These are phyloP conservation scores for Cytospora mali DNA, from an alignment of 2,329 filamentous ascomycete genomes.

Conservation along the genomic window DNA sequence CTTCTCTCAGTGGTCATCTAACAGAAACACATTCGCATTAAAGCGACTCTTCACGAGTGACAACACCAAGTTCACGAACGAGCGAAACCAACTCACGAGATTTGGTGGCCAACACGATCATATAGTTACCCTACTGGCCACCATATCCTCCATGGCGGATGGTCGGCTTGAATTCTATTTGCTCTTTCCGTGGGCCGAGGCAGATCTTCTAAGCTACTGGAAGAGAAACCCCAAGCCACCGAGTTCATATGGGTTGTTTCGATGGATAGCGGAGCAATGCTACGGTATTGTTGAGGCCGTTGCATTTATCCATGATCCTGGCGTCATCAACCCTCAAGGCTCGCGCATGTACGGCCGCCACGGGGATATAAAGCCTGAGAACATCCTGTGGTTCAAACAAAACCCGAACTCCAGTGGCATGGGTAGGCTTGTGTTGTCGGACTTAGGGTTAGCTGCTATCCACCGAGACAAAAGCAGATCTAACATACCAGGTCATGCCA, in stretches of 20 bases:
- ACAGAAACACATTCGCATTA: background rate
- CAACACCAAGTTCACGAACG: background rate
- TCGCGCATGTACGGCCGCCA: background rate
- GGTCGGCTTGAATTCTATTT: slow-evolving; percentile 10
- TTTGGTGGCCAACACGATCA: slow-evolving; percentile 25
- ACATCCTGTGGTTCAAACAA: slow-evolving; percentile 3
- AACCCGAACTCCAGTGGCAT: background rate
- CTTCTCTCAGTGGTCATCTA: background rate
- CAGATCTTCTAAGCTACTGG: slow-evolving; percentile 27
- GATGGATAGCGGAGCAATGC: slow-evolving; percentile 30
- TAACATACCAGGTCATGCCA: background rate
- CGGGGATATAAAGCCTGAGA: slow-evolving; percentile 14
- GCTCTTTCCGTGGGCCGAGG: slow-evolving; percentile 30
- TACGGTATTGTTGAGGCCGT: slow-evolving; percentile 25
- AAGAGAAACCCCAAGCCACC: background rate
- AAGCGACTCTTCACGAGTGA: background rate
- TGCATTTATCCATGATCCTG: slow-evolving; percentile 19
- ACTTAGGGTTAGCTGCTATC: slow-evolving; percentile 4
- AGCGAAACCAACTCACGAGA: slow-evolving; percentile 18
- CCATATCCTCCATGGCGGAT: slow-evolving; percentile 17
- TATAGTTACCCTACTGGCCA: slow-evolving; percentile 30
- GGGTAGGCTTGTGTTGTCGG: slow-evolving; percentile 4
- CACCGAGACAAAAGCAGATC: background rate
- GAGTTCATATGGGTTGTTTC: background rate
- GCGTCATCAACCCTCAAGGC: background rate